A percentile compares a stretch with the other conserved stretches of the same genome.
Conservation (phyloP, 176 grass and related monocot species). For the Alopecurus myosuroides region DNA sequence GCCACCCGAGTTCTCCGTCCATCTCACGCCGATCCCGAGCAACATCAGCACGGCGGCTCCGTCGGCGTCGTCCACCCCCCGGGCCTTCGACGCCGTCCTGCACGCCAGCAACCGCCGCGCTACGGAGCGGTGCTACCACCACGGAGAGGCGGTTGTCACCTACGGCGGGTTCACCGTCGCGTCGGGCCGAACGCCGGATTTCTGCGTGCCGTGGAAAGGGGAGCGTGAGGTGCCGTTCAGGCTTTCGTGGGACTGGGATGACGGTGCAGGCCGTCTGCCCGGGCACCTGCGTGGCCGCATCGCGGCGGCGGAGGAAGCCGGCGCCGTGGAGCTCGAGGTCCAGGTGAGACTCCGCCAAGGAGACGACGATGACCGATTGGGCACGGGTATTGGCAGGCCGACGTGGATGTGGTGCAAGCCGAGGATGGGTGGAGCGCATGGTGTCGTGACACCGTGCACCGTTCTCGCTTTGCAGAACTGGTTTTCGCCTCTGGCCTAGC, state of each 20-base stretch:
- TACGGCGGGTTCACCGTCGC: conserved; percentile 20
- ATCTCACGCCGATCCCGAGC: neutral
- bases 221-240: neutral
- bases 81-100: neutral
- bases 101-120: conserved; percentile 27
- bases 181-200: neutral
- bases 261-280: neutral
- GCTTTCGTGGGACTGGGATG: neutral
- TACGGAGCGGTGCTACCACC: conserved; percentile 5
- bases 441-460: neutral
- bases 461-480: conserved; percentile 3
- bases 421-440: neutral
- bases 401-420: conserved; percentile 24
- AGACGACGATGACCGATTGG: neutral
- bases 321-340: conserved; percentile 18
- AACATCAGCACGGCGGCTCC: neutral
- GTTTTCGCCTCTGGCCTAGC: neutral
- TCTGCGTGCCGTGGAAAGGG: conserved; percentile 12
- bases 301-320: neutral
- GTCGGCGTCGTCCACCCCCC: neutral
- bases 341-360: neutral
- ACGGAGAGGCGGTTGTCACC: neutral
- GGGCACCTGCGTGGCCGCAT: neutral
- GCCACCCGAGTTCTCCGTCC: neutral
- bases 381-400: neutral